Evolutionary conservation across 2,329 filamentous ascomycete genomes (phyloP), one percentile per base, ranked within the genome.

Genomic region (Pseudocercospora eumusae): DNA sequence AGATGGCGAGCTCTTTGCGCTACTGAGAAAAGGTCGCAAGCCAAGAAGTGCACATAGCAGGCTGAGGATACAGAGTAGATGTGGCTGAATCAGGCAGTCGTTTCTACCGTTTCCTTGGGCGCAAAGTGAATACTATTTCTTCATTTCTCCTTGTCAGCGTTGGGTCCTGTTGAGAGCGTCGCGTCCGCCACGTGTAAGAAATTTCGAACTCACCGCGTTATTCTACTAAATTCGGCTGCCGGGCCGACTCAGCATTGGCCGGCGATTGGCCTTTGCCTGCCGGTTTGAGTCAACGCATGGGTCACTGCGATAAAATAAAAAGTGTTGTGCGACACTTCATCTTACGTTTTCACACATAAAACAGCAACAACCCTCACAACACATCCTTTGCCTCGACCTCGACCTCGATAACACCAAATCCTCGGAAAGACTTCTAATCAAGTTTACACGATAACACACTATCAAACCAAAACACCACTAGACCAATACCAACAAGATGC

Each of bases 1-100:
- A 10, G 10, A n/a, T 53, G 23, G 25, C 49, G 23, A 31, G 23
- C 27, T 53, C 25, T 31, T 7, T 31, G 52, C 52, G 52, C 52
- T 23, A 54, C 52, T 23, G 40, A 49, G 44, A 28, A 54, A 54
- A 10, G 31, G 52, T 31, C 31, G 52, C n/a, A 33, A 40, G 52
- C 31, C 52, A 27, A 50, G 47, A 20, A 47, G 36, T 50, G 47
- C 47, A 27, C 15, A 23, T 50, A 25, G 44, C 20, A 21, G 23
- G 20, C 40, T 56, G 57, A 27, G 25, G 27, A 36, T 59, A 15
- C 31, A 50, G 45, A 20, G 57, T 59, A 59, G 47, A 45, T 59
- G 55, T 44, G 44, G 57, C 57, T 59, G 57, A 55, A 54, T 31
- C 57, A 57, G 55, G 27, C 55, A 57, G 55, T 52, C 47, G 9